A percentile compares a stretch with the other conserved stretches of the same genome.
Conservation (phyloP, 2,329 filamentous ascomycete genomes). For the Diaporthe sp. region DNA sequence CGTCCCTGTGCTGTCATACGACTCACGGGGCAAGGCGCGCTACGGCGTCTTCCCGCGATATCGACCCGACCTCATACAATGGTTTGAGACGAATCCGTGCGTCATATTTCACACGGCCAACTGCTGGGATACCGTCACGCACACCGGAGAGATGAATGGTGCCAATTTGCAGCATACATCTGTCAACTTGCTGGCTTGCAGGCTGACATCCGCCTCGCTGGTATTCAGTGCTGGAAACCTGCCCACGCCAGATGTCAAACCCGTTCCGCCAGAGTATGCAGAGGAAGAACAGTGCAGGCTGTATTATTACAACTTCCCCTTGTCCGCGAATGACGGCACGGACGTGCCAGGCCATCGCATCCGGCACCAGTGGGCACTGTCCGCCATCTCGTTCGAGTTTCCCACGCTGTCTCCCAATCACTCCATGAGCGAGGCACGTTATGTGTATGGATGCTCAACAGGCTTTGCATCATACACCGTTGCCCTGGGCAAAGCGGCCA, state of each 20-base stretch:
- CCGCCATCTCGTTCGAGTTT: constrained; percentile 77
- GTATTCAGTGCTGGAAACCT: constrained; percentile 77
- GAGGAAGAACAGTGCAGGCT: constrained; percentile 78
- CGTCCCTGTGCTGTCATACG: constrained; percentile 70
- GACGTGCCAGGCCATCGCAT: constrained; percentile 55
- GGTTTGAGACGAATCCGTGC: constrained; percentile 78
- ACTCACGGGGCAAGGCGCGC: constrained; percentile 68
- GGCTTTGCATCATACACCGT: constrained; percentile 68
- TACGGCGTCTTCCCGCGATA: constrained; percentile 78
- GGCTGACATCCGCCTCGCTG: constrained; percentile 74
- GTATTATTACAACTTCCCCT: constrained; percentile 76
- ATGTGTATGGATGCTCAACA: constrained; percentile 77
- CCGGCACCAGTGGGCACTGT: constrained; percentile 73
- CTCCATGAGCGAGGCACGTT: constrained; percentile 70
- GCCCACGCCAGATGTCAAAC: constrained; percentile 61
- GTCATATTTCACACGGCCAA: constrained; percentile 82
- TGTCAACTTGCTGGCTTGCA: constrained; percentile 76
- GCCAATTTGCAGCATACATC: constrained; percentile 50
- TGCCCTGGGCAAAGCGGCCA: constrained; percentile 73
- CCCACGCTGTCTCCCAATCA: constrained; percentile 68
- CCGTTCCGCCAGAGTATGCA: constrained; percentile 52
- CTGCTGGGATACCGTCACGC: constrained; percentile 68
- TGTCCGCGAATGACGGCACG: constrained; percentile 47
- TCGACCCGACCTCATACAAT: constrained; percentile 68
- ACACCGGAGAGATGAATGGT: constrained; percentile 43